A percentile compares a stretch with the other conserved stretches of the same genome.
Conservation (phyloP, 2,329 filamentous ascomycete genomes). For the Blastomyces silverae region DNA sequence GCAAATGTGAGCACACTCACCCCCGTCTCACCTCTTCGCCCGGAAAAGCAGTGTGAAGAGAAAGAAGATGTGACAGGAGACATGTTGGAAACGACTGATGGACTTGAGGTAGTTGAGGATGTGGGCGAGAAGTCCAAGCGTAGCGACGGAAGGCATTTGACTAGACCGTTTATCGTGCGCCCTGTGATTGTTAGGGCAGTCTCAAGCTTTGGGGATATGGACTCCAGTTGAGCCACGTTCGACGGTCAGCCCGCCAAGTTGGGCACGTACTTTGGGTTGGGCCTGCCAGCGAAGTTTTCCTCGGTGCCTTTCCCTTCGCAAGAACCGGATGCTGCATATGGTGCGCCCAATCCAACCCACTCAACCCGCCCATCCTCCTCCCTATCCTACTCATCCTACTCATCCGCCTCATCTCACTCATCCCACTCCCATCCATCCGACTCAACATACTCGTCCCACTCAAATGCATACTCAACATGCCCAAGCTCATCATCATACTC, state of each 20-base stretch:
- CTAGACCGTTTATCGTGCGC: not conserved
- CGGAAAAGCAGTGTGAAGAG: not conserved
- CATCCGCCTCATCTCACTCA: too few relatives aligned
- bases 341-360: conserved; percentile 22
- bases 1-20: not conserved
- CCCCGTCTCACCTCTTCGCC: not conserved
- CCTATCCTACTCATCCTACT: not conserved
- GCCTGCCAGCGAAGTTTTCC: too few relatives aligned
- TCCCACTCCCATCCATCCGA: too few relatives aligned
- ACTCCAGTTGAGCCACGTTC: too few relatives aligned
- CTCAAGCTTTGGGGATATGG: too few relatives aligned
- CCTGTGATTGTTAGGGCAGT: too few relatives aligned
- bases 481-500: not conserved
- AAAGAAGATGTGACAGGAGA: not conserved
- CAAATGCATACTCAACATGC: not conserved
- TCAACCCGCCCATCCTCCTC: not conserved
- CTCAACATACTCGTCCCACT: too few relatives aligned
- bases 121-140: not conserved
- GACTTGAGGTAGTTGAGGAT: not conserved
- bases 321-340: conserved; percentile 23
- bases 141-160: too few relatives aligned
- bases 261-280: too few relatives aligned
- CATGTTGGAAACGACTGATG: not conserved
- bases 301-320: too few relatives aligned
- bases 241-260: too few relatives aligned